phyloP scores from a whole-genome alignment of 129 eudicot genomes.

The Pseudognaphalium luteoalbum region DNA sequence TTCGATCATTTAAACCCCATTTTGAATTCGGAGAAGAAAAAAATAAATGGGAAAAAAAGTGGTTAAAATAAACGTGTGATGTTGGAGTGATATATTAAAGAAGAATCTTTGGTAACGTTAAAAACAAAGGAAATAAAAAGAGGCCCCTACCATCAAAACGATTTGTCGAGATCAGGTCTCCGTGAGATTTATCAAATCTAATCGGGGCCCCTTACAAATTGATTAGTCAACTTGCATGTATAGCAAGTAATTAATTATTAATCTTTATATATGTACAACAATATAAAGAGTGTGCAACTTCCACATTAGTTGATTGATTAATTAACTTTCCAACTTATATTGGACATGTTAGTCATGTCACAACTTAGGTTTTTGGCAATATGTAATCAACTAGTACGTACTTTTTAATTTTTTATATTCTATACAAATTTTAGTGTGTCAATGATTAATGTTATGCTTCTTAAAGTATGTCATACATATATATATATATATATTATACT shows the following conservation, averaged over 20 bases:
- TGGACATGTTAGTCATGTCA: not conserved
- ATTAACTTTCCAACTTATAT: not conserved
- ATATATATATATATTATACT: too few relatives aligned
- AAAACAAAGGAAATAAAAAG: conserved; percentile 20
- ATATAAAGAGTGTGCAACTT: conserved; percentile 5
- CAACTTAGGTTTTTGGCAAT: too few relatives aligned
- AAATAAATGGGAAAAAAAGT: conserved; percentile 21
- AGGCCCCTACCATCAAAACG: conserved; percentile 25
- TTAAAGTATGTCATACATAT: too few relatives aligned
- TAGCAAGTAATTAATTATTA: too few relatives aligned
- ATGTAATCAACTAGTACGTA: too few relatives aligned
- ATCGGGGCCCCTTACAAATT: conserved; percentile 14
- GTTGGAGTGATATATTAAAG: conserved; percentile 7
- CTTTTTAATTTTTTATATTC: not conserved
- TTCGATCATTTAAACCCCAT: not conserved
- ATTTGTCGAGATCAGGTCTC: conserved; percentile 17
- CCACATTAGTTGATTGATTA: not conserved
- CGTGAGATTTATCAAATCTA: conserved; percentile 9
- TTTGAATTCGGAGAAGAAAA: conserved; percentile 3
- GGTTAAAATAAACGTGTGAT: conserved; percentile 17
- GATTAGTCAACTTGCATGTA: conserved; percentile 1
- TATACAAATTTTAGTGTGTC: too few relatives aligned
- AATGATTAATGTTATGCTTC: too few relatives aligned
- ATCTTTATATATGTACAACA: too few relatives aligned
- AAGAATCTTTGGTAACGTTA: conserved; percentile 31